Evolutionary conservation across 2,329 filamentous ascomycete genomes (phyloP), one percentile per base, ranked within the genome.

Genomic region (Sclerotinia sclerotiorum): DNA sequence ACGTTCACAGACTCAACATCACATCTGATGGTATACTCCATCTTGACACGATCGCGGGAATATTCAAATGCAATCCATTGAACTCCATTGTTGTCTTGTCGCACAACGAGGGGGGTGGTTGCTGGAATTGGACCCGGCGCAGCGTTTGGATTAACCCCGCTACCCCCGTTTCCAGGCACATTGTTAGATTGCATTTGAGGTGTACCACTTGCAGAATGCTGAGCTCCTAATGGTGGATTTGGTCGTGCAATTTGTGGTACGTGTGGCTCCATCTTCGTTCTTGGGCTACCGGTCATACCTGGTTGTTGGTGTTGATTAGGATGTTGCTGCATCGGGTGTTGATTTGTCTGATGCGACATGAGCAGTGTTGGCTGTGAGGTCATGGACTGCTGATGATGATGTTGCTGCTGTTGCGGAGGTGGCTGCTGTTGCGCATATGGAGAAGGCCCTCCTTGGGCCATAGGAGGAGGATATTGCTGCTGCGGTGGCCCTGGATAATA

Each of bases 1-100:
- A 94, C 93, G 77, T 94, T 93, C 71, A 99, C 93, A 0, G 94
- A 97, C 81, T 98, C 95, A 27, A 98, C 95, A 75, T 98, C 95
- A 79, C 95, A 98, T 65, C 95, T 90, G 76, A 99, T 99, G 0
- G 94, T 97, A 81, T 99, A 99, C 80, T 98, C 94, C 93, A 98
- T 97, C 87, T 99, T 99, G 73, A 98, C 94, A 57, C 94, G 87
- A 78, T 99, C 94, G 70, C 94, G 88, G 15, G 94, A 98, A 79
- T 99, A 99, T 79, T 99, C 95, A 71, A 98, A 99, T 0, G 93
- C 93, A 76, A 98, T 98, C 95, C 95, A 98, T 79, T 98, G 95
- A 8, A 98, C 94, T 11, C 95, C 95, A 73, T 97, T 98, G 77
- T 92, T 91, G 76, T 98, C 95, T 80, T 98, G 94, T 73, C 94